phyloP scores from a whole-genome alignment of 2,329 filamentous ascomycete species.

The Cyphellophora europaea region DNA sequence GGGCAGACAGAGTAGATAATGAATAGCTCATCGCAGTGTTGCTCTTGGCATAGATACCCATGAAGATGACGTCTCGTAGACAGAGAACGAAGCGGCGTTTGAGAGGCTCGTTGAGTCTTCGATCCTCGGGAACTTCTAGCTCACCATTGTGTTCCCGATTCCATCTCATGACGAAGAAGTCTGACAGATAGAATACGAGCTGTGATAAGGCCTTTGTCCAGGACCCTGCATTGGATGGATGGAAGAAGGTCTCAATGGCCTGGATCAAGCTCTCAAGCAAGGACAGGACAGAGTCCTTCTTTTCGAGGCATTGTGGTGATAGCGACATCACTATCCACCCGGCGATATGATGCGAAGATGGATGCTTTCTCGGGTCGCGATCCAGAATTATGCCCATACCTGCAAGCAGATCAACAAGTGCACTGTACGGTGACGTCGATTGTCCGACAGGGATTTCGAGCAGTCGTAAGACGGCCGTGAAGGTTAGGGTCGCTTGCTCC shows the following conservation, averaged over 20 bases:
- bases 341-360: conserved; percentile 82
- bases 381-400: conserved; percentile 82
- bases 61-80: conserved; percentile 86
- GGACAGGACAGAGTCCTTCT: conserved; percentile 69
- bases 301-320: conserved; percentile 70
- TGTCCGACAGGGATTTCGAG: conserved; percentile 96
- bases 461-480: conserved; percentile 79
- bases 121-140: conserved; percentile 71
- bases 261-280: conserved; percentile 87
- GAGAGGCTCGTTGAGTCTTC: conserved; percentile 68
- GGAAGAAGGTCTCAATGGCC: conserved; percentile 96
- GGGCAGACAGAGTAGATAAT: conserved; percentile 75
- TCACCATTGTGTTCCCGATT: conserved; percentile 91
- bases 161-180: conserved; percentile 96
- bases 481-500: conserved; percentile 85
- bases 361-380: conserved; percentile 87
- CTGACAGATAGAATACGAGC: conserved; percentile 81
- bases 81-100: conserved; percentile 84
- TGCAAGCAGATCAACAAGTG: conserved; percentile 67
- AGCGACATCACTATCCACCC: conserved; percentile 89
- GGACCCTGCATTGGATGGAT: conserved; percentile 85
- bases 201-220: conserved; percentile 91
- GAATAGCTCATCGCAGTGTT: conserved; percentile 85
- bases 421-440: conserved; percentile 82
- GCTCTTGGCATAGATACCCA: conserved; percentile 97